These are phyloP conservation scores for Byssoonygena ceratinophila DNA, from an alignment of 2,329 filamentous ascomycete genomes.

Conservation along the genomic window DNA sequence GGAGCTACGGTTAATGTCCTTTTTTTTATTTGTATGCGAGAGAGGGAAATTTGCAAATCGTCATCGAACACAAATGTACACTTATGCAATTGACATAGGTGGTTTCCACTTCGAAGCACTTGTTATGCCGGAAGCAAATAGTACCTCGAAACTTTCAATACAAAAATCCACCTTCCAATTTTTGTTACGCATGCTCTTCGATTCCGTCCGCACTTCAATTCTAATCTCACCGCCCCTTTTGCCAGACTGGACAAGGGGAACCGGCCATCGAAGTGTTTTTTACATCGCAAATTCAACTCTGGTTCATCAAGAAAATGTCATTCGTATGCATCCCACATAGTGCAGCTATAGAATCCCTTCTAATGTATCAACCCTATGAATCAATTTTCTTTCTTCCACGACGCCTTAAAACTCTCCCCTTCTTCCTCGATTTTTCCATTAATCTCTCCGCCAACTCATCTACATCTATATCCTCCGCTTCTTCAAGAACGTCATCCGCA, in stretches of 20 bases:
- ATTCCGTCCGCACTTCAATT: neutral
- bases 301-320: neutral
- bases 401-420: neutral
- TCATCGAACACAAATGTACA: constrained; percentile 13
- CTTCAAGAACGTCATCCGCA: constrained; percentile 41
- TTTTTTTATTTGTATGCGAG: constrained; percentile 14
- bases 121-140: constrained; percentile 11
- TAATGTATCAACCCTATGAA: neutral
- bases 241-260: neutral
- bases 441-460: constrained; percentile 25
- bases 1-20: constrained; percentile 10
- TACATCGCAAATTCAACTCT: neutral
- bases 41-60: constrained; percentile 12
- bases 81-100: constrained; percentile 16
- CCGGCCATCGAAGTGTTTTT: neutral
- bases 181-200: neutral
- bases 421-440: constrained; percentile 26
- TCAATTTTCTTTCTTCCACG: neutral
- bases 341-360: neutral
- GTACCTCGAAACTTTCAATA: constrained; percentile 14
- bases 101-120: constrained; percentile 9
- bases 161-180: constrained; percentile 10
- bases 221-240: neutral
- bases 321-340: neutral
- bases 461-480: constrained; percentile 28